A percentile compares a stretch with the other conserved stretches of the same genome.
Evolutionary conservation across 2,329 filamentous ascomycete genomes (phyloP).

Genomic region (Fusarium acutatum): DNA sequence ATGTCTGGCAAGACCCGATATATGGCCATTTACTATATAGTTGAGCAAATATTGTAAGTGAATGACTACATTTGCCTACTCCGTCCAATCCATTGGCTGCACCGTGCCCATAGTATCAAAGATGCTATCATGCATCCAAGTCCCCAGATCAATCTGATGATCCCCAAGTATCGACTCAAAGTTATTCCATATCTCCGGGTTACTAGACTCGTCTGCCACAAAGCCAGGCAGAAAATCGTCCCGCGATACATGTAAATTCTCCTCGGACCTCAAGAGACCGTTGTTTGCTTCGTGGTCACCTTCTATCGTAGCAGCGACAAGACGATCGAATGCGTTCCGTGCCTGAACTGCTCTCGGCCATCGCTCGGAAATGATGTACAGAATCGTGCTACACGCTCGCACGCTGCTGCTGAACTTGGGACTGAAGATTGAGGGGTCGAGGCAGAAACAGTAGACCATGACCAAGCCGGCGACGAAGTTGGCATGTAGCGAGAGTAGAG

Average conservation of each 20-base stretch:
- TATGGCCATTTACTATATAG: background rate
- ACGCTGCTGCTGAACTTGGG: background rate
- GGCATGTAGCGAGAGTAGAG: background rate
- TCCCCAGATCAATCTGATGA: background rate
- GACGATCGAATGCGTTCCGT: background rate
- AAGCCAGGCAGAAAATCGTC: background rate
- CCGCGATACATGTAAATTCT: background rate
- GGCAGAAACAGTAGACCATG: background rate
- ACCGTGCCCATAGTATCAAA: background rate
- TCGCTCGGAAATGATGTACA: background rate
- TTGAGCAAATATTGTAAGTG: too few relatives aligned
- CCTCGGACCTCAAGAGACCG: fast-evolving
- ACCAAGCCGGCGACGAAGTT: background rate
- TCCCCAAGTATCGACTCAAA: background rate
- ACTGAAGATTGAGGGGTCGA: background rate
- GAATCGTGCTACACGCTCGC: background rate
- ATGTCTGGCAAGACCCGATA: too few relatives aligned
- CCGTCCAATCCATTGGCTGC: background rate
- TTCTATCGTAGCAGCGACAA: conserved; percentile 1
- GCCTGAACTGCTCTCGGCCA: background rate
- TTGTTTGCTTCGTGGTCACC: background rate
- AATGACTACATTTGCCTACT: background rate
- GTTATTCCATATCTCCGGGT: background rate
- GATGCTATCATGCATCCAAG: background rate
- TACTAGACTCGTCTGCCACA: fast-evolving